A percentile compares a stretch with the other conserved stretches of the same genome.
These are phyloP conservation scores for Aspergillus tanneri DNA, from an alignment of 2,329 filamentous ascomycete genomes.

Conservation along the genomic window DNA sequence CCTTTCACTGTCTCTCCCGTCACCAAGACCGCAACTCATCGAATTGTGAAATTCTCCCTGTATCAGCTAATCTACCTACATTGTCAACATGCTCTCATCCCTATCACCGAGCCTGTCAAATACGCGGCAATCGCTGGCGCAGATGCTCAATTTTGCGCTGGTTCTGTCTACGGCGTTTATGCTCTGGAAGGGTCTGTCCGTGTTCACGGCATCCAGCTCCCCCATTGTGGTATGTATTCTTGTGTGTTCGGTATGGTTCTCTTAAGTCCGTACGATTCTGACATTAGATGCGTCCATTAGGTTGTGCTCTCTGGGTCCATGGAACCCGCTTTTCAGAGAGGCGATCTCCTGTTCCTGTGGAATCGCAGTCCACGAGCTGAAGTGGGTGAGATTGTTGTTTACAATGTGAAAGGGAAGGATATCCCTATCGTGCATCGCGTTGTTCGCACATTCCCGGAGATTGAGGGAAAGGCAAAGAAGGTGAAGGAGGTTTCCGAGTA, in stretches of 20 bases:
- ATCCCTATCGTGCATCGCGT: slow-evolving; percentile 97
- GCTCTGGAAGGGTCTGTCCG: slow-evolving; percentile 88
- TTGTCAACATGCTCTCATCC: slow-evolving; percentile 62
- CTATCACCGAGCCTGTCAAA: slow-evolving; percentile 60
- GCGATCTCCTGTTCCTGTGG: slow-evolving; percentile 64
- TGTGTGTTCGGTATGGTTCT: not conserved
- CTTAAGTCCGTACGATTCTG: not conserved
- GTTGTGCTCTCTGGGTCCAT: slow-evolving; percentile 59
- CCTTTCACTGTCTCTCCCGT: not conserved
- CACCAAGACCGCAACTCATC: not conserved
- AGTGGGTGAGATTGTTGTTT: slow-evolving; percentile 72
- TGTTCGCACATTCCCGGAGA: slow-evolving; percentile 65
- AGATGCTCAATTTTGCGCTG: slow-evolving; percentile 86
- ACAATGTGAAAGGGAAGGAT: slow-evolving; percentile 87
- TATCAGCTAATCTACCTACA: not conserved
- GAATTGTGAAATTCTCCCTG: not conserved
- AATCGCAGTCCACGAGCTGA: slow-evolving; percentile 62
- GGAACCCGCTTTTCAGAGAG: slow-evolving; percentile 66
- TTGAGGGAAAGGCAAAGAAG: slow-evolving; percentile 37
- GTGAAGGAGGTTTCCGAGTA: slow-evolving; percentile 35
- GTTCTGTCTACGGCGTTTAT: slow-evolving; percentile 91
- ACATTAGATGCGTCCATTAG: not conserved
- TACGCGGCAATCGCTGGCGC: slow-evolving; percentile 75
- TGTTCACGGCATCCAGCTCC: slow-evolving; percentile 69
- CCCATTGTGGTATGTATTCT: slow-evolving; percentile 59